Conservation (phyloP, 2,329 filamentous ascomycete genomes). For the Phialocephala subalpina region DNA sequence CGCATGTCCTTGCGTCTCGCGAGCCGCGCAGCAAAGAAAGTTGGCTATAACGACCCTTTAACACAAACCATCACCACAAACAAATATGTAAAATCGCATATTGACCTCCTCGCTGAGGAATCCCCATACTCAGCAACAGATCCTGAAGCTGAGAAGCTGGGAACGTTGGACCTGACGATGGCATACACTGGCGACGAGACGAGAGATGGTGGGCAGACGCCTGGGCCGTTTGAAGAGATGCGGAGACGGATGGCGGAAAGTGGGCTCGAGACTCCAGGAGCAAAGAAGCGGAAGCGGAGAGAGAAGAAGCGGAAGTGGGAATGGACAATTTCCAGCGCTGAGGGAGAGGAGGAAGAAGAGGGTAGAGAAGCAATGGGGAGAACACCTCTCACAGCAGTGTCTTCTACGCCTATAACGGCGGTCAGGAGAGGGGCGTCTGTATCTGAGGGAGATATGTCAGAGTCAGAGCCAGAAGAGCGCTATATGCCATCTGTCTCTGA, state of each 20-base stretch:
- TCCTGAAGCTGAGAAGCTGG: constrained; percentile 43
- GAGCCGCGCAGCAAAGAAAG: constrained; percentile 55
- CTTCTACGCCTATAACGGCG: constrained; percentile 35
- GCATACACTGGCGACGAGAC: constrained; percentile 62
- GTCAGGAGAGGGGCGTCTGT: constrained; percentile 33
- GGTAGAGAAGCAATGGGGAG: constrained; percentile 41
- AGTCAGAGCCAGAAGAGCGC: constrained; percentile 32
- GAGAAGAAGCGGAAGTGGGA: constrained; percentile 72
- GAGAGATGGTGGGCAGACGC: constrained; percentile 67
- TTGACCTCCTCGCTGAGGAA: constrained; percentile 68
- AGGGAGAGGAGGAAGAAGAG: constrained; percentile 48
- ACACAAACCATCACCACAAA: constrained; percentile 70
- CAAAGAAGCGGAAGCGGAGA: constrained; percentile 58
- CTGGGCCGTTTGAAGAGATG: constrained; percentile 71
- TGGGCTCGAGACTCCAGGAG: constrained; percentile 38
- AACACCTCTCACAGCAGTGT: constrained; percentile 37
- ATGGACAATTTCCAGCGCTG: constrained; percentile 61
- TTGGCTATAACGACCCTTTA: constrained; percentile 69
- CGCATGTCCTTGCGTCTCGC: constrained; percentile 62
- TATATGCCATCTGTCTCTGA: constrained; percentile 25
- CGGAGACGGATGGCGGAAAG: constrained; percentile 61
- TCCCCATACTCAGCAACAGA: constrained; percentile 40
- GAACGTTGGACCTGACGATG: constrained; percentile 58
- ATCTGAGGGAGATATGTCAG: constrained; percentile 25
- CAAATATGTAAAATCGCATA: constrained; percentile 68